phyloP scores from a whole-genome alignment of 2,329 filamentous ascomycete genomes.

The Cylindrodendrum hubeiense region DNA sequence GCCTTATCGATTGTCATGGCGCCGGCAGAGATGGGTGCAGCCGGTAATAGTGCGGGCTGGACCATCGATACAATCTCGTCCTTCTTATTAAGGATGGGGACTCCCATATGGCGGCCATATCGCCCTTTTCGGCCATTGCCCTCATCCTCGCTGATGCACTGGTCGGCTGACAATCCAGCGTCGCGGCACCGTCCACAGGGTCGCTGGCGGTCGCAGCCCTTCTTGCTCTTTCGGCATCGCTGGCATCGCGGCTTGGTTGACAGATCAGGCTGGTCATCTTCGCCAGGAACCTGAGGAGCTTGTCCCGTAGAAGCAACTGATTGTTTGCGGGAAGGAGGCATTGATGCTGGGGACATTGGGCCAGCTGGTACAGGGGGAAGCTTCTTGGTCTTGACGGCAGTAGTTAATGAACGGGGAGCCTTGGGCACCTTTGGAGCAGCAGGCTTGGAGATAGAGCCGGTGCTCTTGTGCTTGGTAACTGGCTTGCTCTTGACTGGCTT shows the following conservation, averaged over 20 bases:
- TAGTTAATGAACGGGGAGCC: conserved; percentile 51
- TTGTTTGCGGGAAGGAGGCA: conserved; percentile 81
- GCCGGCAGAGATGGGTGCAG: conserved; percentile 57
- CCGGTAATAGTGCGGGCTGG: conserved; percentile 56
- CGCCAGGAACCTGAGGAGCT: conserved; percentile 67
- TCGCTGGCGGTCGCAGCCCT: conserved; percentile 96
- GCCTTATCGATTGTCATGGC: conserved; percentile 62
- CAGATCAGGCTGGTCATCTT: conserved; percentile 92
- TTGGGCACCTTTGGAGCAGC: conserved; percentile 58
- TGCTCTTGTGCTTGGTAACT: conserved; percentile 55
- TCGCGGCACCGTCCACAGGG: conserved; percentile 97
- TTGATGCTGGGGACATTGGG: conserved; percentile 73
- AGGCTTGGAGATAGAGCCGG: conserved; percentile 48
- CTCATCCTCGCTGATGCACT: conserved; percentile 97
- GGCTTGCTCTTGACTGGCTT: conserved; percentile 54
- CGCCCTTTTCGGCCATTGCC: conserved; percentile 96
- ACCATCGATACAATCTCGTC: conserved; percentile 60
- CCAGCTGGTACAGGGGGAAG: conserved; percentile 52
- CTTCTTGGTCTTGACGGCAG: conserved; percentile 65
- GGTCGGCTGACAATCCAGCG: conserved; percentile 91
- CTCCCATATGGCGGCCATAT: conserved; percentile 81
- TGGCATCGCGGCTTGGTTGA: conserved; percentile 98
- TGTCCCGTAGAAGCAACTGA: conserved; percentile 73
- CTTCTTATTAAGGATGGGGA: conserved; percentile 69
- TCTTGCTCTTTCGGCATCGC: conserved; percentile 99